Evolutionary conservation across 257 asterid species (phyloP), one percentile per base, ranked within the genome.

Genomic region (Solanum tarapatanum): DNA sequence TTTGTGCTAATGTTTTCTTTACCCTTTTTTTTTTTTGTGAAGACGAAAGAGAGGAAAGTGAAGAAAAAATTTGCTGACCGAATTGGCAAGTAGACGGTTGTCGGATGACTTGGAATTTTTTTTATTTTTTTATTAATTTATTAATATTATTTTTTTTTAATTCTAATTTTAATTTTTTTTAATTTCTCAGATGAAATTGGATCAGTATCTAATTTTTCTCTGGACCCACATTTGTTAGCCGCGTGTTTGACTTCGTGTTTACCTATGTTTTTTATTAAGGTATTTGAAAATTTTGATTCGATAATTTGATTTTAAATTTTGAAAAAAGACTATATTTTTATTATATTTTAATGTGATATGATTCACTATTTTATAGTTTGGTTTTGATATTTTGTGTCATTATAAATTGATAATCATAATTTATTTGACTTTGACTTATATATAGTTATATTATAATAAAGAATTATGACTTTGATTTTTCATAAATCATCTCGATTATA

Each of bases 61-160:
- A 60, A 83, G 37, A 70, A 80, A 82, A 72, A 32, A 10, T 30
- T 76, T n/a, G 7, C 87, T 87, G 91, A 93, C 94, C 84, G 90
- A 90, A 66, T 84, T 88, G 87, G 90, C 86, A 73, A 91, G 94
- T 92, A 86, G 83, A 23, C 91, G 89, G 94, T 89, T 43, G 45
- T 58, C 88, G 16, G 37, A 28, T 7, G 83, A 79, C 84, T 28
- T 79, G 66, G 84, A 79, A 13, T 4, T 45, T 24, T 26, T 26
- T 28, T 41, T 48, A 1, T n/a, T 77, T 90, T 21, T 11, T 2
- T 1, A 13, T 43, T 48, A 48, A 48, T 45, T 13, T 4, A 45
- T 45, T 45, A 45, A 12, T 45, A 45, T 66, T 88, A 28, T 12
- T 12, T 11, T 68, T 2, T 13, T 7, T 70, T 26, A 9, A 43